Base-by-base conservation (phyloP, 2,329 filamentous ascomycete species). In the Neocatenulostroma microsporum region DNA sequence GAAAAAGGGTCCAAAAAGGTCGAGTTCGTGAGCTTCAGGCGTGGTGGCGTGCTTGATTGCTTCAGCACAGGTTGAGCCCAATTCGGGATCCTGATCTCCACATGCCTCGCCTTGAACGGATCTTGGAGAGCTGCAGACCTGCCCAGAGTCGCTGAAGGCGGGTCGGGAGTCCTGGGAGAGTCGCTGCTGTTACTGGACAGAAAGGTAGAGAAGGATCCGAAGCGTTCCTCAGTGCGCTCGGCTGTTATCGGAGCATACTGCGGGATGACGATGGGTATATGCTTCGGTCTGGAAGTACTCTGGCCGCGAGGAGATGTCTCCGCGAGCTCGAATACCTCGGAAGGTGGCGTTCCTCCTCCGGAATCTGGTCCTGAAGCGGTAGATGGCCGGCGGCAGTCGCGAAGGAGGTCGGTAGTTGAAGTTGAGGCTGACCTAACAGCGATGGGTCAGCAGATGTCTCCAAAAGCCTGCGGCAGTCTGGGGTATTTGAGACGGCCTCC, bases 31-130 rank as follows among this genome's bases (percentile, higher is more conserved):
- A 49, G 37, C 11, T 36, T 28, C 13, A 48, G 31, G 19, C 44
- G 49, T 30, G 58, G 51, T 23, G 60, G 55, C 31, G 56, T 56
- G 11, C 57, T 50, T 39, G 60, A 50, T 35, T 61, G 54, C 51
- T 52, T 56, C 38, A 62, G 53, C 42, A 62, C 51, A 48, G 65
- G 63, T 55, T 60, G 50, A 35, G 62, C 64, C 60, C 60, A 68
- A 37, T 60, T 49, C 28, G 66, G 63, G 44, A 69, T 68, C 42
- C 66, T 53, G 50, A 69, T 68, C 56, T 68, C 64, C 40, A 69
- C 66, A 69, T 70, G 64, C 59, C 67, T 58, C 28, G 54, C 47
- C 30, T 42, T 43, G 12, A 14, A 10, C 30, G 17, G 10, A 13
- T 36, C 30, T 9, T 11, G 14, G 24, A 21, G 20, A 11, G 6